Conservation (phyloP, 305 asterid genomes). For the Fraxinus latifolia region DNA sequence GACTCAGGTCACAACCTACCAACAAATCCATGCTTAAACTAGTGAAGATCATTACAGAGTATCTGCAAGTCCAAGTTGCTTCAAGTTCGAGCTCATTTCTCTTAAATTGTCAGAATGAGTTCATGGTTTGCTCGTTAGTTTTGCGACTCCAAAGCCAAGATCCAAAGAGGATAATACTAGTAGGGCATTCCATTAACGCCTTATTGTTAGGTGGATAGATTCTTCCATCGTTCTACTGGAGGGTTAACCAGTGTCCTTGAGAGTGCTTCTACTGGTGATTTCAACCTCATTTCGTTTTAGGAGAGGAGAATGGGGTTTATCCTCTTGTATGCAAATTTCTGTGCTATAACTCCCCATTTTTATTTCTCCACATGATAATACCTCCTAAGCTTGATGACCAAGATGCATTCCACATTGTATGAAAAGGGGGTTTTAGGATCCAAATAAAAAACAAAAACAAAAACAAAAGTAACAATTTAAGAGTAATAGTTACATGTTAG, state of each 20-base stretch:
- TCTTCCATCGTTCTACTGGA: neutral
- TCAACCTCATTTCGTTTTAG: neutral
- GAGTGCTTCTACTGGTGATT: neutral
- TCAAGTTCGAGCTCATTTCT: neutral
- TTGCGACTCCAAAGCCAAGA: neutral
- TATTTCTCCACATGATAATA: neutral
- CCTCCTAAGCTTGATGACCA: neutral
- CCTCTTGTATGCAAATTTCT: neutral
- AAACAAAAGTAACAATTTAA: neutral
- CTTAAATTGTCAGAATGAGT: neutral
- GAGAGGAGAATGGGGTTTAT: neutral
- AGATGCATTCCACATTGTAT: neutral
- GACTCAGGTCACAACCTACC: neutral
- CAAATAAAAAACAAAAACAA: neutral
- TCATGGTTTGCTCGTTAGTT: neutral
- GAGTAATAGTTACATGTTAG: constrained; percentile 30
- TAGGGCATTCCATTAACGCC: neutral
- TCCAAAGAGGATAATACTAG: neutral
- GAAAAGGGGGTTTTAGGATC: neutral
- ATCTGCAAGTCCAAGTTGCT: neutral
- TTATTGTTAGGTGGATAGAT: neutral
- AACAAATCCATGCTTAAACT: neutral
- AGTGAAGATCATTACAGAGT: neutral
- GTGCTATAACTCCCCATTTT: neutral
- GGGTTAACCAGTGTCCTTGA: neutral